A percentile compares a stretch with the other conserved stretches of the same genome.
Conservation (phyloP, 2,329 filamentous ascomycete genomes). For the Diaporthe sp. region DNA sequence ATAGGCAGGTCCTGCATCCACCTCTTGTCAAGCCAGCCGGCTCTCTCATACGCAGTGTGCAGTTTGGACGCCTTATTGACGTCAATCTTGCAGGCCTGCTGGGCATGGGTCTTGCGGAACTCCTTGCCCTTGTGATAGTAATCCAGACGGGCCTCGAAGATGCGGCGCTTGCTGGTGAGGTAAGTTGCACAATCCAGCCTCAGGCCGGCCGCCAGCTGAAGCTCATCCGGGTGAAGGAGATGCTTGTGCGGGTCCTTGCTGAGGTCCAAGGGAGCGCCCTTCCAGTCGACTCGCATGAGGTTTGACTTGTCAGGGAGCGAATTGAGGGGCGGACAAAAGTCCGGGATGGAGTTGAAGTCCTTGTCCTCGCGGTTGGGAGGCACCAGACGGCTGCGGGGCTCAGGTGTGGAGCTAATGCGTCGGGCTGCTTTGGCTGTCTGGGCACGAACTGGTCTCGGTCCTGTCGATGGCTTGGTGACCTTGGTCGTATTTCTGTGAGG, state of each 20-base stretch:
- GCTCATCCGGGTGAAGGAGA: conserved; percentile 83
- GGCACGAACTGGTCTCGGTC: conserved; percentile 51
- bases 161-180: conserved; percentile 90
- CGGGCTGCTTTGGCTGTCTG: conserved; percentile 48
- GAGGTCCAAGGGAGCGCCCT: conserved; percentile 83
- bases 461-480: conserved; percentile 51
- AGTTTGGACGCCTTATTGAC: conserved; percentile 97
- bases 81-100: conserved; percentile 97
- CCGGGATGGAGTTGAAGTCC: conserved; percentile 78
- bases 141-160: conserved; percentile 83
- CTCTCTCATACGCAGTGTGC: conserved; percentile 88
- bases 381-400: conserved; percentile 63
- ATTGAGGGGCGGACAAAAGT: conserved; percentile 78
- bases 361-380: conserved; percentile 84
- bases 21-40: conserved; percentile 80
- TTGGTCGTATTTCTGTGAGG: conserved; percentile 39
- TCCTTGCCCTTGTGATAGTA: conserved; percentile 79
- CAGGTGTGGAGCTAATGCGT: conserved; percentile 61
- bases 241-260: conserved; percentile 76
- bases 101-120: conserved; percentile 94
- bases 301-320: conserved; percentile 77
- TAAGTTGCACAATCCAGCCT: conserved; percentile 90
- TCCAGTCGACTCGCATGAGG: conserved; percentile 88
- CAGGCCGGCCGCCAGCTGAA: conserved; percentile 81
- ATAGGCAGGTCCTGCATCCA: conserved; percentile 52